phyloP scores from a whole-genome alignment of 2,329 filamentous ascomycete genomes.

The Paraconiothyrium sp. region DNA sequence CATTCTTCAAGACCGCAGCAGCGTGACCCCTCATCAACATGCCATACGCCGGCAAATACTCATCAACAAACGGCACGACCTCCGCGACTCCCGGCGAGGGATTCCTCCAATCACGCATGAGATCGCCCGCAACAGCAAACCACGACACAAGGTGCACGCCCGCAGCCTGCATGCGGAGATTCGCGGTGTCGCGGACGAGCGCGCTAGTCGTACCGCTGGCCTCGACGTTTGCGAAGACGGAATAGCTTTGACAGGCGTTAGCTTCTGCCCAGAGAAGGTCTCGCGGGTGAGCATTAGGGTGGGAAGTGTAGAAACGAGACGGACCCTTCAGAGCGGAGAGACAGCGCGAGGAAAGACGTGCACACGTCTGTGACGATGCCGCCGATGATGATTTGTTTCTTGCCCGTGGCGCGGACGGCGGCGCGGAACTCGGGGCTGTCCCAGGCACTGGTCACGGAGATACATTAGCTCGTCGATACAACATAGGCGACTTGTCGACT shows the following conservation, averaged over 20 bases:
- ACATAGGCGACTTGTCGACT: too few species aligned
- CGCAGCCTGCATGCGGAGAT: constrained; percentile 71
- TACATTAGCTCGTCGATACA: background rate
- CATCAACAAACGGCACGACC: constrained; percentile 71
- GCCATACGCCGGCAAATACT: constrained; percentile 72
- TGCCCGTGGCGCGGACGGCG: constrained; percentile 71
- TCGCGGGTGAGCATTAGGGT: too few species aligned
- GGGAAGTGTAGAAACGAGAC: background rate
- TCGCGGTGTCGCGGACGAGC: constrained; percentile 70
- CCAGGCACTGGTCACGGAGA: constrained; percentile 63
- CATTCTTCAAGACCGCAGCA: constrained; percentile 65
- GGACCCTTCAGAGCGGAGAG: constrained; percentile 69
- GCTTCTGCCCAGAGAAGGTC: too few species aligned
- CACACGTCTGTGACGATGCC: constrained; percentile 81
- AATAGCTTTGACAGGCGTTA: background rate
- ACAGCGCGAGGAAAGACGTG: constrained; percentile 76
- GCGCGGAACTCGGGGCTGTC: constrained; percentile 74
- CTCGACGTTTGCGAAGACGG: constrained; percentile 77
- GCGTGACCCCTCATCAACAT: constrained; percentile 69
- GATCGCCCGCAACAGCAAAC: constrained; percentile 71
- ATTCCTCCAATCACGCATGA: constrained; percentile 76
- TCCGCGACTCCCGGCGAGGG: constrained; percentile 58
- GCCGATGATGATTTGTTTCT: constrained; percentile 74
- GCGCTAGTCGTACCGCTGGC: constrained; percentile 73
- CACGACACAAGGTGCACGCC: constrained; percentile 71